phyloP scores from a whole-genome alignment of 2,329 filamentous ascomycete genomes.

The Beauveria bassiana region DNA sequence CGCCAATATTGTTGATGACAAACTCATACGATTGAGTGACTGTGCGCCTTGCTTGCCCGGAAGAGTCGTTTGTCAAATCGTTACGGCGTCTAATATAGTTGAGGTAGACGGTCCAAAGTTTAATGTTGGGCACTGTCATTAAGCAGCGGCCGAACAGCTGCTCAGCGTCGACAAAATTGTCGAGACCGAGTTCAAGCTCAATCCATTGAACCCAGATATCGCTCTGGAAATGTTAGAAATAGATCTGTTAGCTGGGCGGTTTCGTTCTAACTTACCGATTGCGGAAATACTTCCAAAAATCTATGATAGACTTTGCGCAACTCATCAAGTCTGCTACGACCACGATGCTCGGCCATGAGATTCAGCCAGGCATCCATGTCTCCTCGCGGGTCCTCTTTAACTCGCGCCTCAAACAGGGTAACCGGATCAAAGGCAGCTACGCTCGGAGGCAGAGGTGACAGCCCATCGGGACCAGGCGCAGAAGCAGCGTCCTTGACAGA shows the following conservation, averaged over 20 bases:
- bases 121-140: slow-evolving; percentile 70
- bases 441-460: slow-evolving; percentile 26
- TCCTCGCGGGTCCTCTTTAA: slow-evolving; percentile 86
- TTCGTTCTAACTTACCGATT: slow-evolving; percentile 61
- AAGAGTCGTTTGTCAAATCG: slow-evolving; percentile 70
- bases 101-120: slow-evolving; percentile 87
- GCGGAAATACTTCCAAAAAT: slow-evolving; percentile 82
- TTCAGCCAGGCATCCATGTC: slow-evolving; percentile 88
- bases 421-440: slow-evolving; percentile 56
- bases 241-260: background rate
- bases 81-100: slow-evolving; percentile 91
- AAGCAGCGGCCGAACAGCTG: slow-evolving; percentile 76
- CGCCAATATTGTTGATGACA: slow-evolving; percentile 79
- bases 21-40: slow-evolving; percentile 88
- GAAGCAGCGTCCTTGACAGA: background rate
- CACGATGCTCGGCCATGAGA: slow-evolving; percentile 77
- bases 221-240: slow-evolving; percentile 53
- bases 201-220: slow-evolving; percentile 87
- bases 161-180: slow-evolving; percentile 75
- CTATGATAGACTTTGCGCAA: slow-evolving; percentile 73
- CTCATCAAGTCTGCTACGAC: slow-evolving; percentile 74
- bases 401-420: slow-evolving; percentile 78
- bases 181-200: slow-evolving; percentile 80
- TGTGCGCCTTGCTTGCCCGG: slow-evolving; percentile 66
- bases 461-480: slow-evolving; percentile 17